These are phyloP conservation scores for Leccinum aurantiacum DNA, from an alignment of 768 basidiomycete genomes.

Conservation along the genomic window DNA sequence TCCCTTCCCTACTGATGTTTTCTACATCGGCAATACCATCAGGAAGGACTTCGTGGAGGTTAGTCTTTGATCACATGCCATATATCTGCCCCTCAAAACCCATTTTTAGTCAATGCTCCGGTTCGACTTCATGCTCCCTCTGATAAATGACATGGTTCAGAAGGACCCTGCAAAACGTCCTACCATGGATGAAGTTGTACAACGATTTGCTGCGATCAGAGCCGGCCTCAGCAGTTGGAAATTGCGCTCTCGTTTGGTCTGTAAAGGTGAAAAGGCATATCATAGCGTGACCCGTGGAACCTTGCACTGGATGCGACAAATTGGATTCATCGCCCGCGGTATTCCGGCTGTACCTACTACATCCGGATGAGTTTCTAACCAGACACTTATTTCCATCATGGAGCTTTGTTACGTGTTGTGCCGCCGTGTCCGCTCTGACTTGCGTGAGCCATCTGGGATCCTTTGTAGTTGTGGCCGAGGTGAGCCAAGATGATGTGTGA, in stretches of 20 bases:
- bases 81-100: not conserved
- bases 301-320: conserved; percentile 27
- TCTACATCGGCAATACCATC: not conserved
- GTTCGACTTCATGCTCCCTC: conserved; percentile 34
- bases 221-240: conserved; percentile 21
- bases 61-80: accelerated
- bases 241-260: conserved; percentile 30
- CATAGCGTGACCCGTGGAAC: conserved; percentile 4
- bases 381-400: not conserved
- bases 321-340: conserved; percentile 16
- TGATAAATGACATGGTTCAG: conserved; percentile 40
- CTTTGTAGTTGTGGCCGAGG: not conserved
- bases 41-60: not conserved
- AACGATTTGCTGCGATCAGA: not conserved
- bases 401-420: not conserved
- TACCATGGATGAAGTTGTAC: conserved; percentile 34
- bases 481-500: not conserved
- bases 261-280: conserved; percentile 1
- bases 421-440: too few relatives aligned
- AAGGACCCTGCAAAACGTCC: conserved; percentile 38
- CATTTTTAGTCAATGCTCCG: not conserved
- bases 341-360: conserved; percentile 22
- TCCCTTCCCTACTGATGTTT: not conserved
- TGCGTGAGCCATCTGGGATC: not conserved
- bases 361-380: not conserved